phyloP scores from a whole-genome alignment of 129 eudicot species.

The Silybum marianum region DNA sequence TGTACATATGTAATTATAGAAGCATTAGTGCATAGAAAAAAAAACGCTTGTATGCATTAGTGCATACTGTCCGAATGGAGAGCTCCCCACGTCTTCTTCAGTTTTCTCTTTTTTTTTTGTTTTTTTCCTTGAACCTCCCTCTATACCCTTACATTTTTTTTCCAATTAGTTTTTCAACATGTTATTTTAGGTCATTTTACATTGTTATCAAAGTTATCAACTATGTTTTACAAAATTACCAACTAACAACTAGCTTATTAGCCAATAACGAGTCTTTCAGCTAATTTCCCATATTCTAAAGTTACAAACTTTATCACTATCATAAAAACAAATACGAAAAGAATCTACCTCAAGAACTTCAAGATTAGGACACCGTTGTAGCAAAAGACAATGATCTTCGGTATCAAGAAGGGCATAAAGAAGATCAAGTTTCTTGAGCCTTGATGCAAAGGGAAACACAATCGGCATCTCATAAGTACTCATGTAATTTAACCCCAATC shows the following conservation, averaged over 20 bases:
- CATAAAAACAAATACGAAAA: background rate
- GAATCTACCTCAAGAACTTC: constrained; percentile 79
- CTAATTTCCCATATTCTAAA: background rate
- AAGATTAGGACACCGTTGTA: constrained; percentile 69
- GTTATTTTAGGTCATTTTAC: background rate
- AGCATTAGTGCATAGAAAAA: too few relatives aligned
- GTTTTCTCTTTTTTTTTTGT: too few relatives aligned
- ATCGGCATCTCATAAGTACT: constrained; percentile 59
- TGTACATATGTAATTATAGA: too few relatives aligned
- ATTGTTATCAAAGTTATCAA: background rate
- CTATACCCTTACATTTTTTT: background rate
- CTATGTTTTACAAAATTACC: background rate
- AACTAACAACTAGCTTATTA: background rate
- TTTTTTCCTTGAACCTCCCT: too few relatives aligned
- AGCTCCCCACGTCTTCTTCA: too few relatives aligned
- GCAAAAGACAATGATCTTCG: constrained; percentile 61
- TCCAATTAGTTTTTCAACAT: background rate
- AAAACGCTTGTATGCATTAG: too few relatives aligned
- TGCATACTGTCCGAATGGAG: too few relatives aligned
- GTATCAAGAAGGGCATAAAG: constrained; percentile 64
- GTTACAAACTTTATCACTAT: background rate
- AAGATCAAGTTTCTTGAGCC: constrained; percentile 71
- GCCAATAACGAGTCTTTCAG: too few relatives aligned
- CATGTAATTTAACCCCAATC: constrained; percentile 62
- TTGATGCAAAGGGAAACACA: constrained; percentile 62